A percentile compares a stretch with the other conserved stretches of the same genome.
Conservation (phyloP, 495 filamentous ascomycete species). For the Hyaloscypha bicolor region DNA sequence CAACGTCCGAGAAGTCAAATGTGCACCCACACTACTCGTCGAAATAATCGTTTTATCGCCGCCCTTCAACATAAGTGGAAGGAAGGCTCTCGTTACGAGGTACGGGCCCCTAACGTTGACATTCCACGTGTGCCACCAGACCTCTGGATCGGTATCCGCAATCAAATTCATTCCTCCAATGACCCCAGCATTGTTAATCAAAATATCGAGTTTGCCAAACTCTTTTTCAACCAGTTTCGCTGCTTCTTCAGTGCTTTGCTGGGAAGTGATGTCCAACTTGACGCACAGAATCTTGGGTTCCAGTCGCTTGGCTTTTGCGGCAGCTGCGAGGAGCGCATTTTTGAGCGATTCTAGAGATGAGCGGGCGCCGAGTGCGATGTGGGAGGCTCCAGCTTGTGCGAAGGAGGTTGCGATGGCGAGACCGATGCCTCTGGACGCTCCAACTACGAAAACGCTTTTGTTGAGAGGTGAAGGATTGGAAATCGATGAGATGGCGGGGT, state of each 20-base stretch:
- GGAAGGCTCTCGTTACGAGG: slow-evolving; percentile 42
- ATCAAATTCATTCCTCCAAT: slow-evolving; percentile 40
- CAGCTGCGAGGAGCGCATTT: slow-evolving; percentile 40
- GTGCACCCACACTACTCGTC: slow-evolving; percentile 47
- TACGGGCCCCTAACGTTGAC: slow-evolving; percentile 48
- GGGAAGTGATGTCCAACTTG: slow-evolving; percentile 46
- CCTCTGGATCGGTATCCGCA: slow-evolving; percentile 34
- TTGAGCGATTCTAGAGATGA: slow-evolving; percentile 37
- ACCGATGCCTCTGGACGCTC: slow-evolving; percentile 52
- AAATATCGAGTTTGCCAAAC: slow-evolving; percentile 51
- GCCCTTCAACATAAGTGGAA: slow-evolving; percentile 48
- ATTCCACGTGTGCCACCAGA: slow-evolving; percentile 44
- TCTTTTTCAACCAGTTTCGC: slow-evolving; percentile 35
- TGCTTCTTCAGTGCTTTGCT: slow-evolving; percentile 43
- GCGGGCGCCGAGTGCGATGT: slow-evolving; percentile 46
- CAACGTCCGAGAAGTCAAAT: slow-evolving; percentile 29
- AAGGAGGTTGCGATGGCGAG: slow-evolving; percentile 45
- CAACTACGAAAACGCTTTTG: slow-evolving; percentile 49
- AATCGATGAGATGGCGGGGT: slow-evolving; percentile 16
- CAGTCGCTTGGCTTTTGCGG: slow-evolving; percentile 34
- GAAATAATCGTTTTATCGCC: slow-evolving; percentile 52
- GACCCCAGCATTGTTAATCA: slow-evolving; percentile 61
- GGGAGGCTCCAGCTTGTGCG: slow-evolving; percentile 42
- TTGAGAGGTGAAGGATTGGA: background rate
- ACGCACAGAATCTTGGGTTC: slow-evolving; percentile 37